Evolutionary conservation across 805 yeast species (phyloP), one percentile per base, ranked within the genome.

Genomic region (Yarrowia sp.): DNA sequence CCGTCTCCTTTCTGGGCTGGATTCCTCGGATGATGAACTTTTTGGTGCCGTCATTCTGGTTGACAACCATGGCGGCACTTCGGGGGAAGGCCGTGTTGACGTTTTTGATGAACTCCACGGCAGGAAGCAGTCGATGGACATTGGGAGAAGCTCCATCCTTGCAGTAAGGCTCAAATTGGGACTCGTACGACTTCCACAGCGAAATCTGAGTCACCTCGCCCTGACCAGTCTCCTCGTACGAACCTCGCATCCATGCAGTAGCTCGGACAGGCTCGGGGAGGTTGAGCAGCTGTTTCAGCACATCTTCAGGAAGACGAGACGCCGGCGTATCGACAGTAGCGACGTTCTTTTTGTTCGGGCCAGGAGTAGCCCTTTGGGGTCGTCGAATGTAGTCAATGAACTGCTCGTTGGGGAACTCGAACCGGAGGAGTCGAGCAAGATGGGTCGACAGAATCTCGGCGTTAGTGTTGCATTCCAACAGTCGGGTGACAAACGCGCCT

Each of bases 151-250:
- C 80, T 70, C 86, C 83, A 35, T 77, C 80, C 48, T 78, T 76
- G 3, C 79, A 79, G 64, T 83, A 84, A 64, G 82, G 83, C 67
- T 88, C 88, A 71, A 95, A 95, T 74, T 89, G 95, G 13, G 86
- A 79, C 74, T 95, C 98, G 77, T 95, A 95, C 0, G 96, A 86
- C 74, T 92, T 90, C 99, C 99, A 95, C 48, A 95, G 81, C 17
- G 96, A 89, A 31, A 95, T 92, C 77, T 95, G 99, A 0, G 98
- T 92, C 10, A 92, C 97, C 72, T 92, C 97, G 4, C 93, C 91
- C 8, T 82, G 85, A 10, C 83, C 78, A 50, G 81, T 84, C 4
- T 96, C 91, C 70, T 87, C 92, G 76, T 92, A 95, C 69, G 93
- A 88, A 69, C 96, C 87, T 70, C 97, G 84, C 80, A 95, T 86